A percentile compares a stretch with the other conserved stretches of the same genome.
phyloP scores from a whole-genome alignment of 768 basidiomycete species.

The Panus rudis region DNA sequence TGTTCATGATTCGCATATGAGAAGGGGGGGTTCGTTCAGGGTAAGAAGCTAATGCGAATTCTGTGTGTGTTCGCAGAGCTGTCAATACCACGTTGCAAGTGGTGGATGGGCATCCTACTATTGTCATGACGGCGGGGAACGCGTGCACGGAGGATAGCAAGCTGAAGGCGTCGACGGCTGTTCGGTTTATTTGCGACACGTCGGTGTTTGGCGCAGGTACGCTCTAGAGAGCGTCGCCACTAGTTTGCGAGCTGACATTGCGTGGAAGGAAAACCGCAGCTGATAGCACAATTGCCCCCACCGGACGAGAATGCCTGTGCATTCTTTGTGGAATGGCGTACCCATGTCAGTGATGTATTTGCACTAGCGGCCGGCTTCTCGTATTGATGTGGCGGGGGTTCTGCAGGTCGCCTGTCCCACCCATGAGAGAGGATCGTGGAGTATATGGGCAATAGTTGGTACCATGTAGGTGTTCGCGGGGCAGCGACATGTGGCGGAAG shows the following conservation, averaged over 20 bases:
- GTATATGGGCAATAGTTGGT: conserved; percentile 46
- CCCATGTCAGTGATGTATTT: conserved; percentile 44
- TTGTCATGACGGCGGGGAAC: conserved; percentile 59
- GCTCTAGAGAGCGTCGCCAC: no score
- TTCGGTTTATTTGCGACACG: conserved; percentile 74
- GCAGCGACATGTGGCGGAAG: background rate
- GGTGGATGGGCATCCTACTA: conserved; percentile 43
- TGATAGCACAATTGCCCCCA: conserved; percentile 66
- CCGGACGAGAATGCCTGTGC: conserved; percentile 63
- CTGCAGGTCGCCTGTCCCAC: conserved; percentile 67
- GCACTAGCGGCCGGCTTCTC: background rate
- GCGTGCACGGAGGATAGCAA: conserved; percentile 43
- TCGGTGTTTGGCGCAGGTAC: conserved; percentile 50
- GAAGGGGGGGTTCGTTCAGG: no score
- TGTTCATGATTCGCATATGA: no score
- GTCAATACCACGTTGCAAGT: conserved; percentile 60
- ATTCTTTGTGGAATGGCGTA: conserved; percentile 81
- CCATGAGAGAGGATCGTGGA: conserved; percentile 45
- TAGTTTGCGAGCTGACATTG: no score
- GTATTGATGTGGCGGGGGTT: background rate
- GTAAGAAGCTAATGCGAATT: no score
- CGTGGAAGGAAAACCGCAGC: conserved; percentile 36
- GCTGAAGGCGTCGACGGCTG: conserved; percentile 53
- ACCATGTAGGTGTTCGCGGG: conserved; percentile 44
- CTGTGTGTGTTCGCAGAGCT: conserved; percentile 34